Percentiles rank a stretch among this genome's conserved stretches.
Evolutionary conservation across 1,284 basidiomycete species (phyloP).

Genomic region (Somion occarium): DNA sequence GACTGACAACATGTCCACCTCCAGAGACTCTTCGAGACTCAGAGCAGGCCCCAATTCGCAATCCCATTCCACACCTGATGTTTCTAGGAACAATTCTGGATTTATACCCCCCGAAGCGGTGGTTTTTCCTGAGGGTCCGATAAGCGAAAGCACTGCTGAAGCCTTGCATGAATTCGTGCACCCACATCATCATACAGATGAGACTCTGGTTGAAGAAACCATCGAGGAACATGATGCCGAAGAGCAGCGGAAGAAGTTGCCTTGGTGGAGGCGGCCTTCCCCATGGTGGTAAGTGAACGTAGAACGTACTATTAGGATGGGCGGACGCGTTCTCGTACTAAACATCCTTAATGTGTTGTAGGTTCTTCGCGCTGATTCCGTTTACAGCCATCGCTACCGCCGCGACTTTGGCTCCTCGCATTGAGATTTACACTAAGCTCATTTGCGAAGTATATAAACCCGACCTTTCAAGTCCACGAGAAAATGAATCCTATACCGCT

Average conservation of each 20-base stretch:
- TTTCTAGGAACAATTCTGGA: conserved; percentile 7
- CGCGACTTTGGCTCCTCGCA: conserved; percentile 56
- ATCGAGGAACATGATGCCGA: conserved; percentile 21
- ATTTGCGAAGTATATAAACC: conserved; percentile 25
- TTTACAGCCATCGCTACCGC: conserved; percentile 48
- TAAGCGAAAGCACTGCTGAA: conserved; percentile 42
- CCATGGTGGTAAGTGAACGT: conserved; percentile 61
- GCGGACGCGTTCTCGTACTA: not conserved
- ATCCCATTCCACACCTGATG: conserved; percentile 1
- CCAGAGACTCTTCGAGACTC: not conserved
- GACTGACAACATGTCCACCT: not conserved
- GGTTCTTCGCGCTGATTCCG: conserved; percentile 54
- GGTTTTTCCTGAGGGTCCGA: conserved; percentile 38
- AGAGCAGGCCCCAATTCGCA: not conserved
- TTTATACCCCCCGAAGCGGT: conserved; percentile 32
- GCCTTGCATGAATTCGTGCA: conserved; percentile 44
- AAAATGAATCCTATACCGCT: conserved; percentile 2
- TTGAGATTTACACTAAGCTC: conserved; percentile 40
- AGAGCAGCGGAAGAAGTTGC: conserved; percentile 31
- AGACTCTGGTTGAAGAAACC: conserved; percentile 30
- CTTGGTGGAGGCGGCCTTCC: conserved; percentile 70
- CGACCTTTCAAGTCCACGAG: conserved; percentile 17
- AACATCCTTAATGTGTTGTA: conserved; percentile 20
- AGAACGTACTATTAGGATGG: not conserved
- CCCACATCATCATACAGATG: conserved; percentile 31